Evolutionary conservation across 441 rosid genomes (phyloP).

Genomic region (Arabidopsis lyrata): DNA sequence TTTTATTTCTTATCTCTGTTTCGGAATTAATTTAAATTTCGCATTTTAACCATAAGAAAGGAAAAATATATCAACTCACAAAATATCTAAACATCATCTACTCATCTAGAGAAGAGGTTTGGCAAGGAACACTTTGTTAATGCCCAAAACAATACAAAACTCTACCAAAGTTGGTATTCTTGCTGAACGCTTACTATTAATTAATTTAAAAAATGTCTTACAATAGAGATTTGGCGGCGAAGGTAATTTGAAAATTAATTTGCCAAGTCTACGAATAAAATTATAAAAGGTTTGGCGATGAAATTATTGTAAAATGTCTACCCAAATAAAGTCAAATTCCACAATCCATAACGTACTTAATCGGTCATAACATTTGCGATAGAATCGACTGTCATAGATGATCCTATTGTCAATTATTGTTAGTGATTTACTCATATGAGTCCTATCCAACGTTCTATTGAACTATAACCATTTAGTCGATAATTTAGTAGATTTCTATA

Average conservation of each 20-base stretch:
- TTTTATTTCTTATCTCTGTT: too few species aligned
- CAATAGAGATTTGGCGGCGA: not conserved
- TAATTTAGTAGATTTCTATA: too few species aligned
- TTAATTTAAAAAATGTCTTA: not conserved
- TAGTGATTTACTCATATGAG: not conserved
- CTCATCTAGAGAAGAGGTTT: constrained; percentile 7
- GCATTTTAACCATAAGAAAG: too few species aligned
- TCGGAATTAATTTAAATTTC: too few species aligned
- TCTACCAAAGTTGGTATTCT: not conserved
- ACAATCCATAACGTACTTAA: not conserved
- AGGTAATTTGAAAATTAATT: not conserved
- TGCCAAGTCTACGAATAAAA: not conserved
- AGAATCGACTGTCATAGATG: not conserved
- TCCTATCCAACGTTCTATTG: not conserved
- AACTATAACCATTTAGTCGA: too few species aligned
- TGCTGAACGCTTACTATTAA: not conserved
- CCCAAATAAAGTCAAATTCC: not conserved
- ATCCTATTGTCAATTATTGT: not conserved
- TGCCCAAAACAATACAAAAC: not conserved
- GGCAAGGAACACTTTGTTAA: constrained; percentile 4
- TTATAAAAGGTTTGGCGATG: not conserved
- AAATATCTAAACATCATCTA: constrained; percentile 3
- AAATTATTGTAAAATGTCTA: not conserved
- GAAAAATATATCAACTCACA: not conserved
- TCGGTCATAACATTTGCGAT: not conserved